A percentile compares a stretch with the other conserved stretches of the same genome.
These are phyloP conservation scores for Flueggea neowawraea DNA, from an alignment of 441 rosid species.

Conservation along the genomic window DNA sequence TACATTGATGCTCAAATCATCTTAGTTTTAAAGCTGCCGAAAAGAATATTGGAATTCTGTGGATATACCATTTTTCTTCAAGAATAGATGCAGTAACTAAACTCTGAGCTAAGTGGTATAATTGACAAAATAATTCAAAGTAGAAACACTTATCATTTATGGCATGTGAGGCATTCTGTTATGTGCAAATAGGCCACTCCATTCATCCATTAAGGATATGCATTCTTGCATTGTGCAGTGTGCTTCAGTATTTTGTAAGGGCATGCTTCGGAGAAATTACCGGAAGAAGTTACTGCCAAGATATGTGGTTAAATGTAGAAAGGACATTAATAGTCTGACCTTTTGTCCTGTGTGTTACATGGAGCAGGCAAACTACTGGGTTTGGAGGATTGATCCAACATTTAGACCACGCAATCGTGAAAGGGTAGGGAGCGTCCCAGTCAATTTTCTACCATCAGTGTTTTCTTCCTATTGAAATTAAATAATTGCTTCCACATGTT, in stretches of 20 bases:
- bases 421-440: constrained; percentile 40
- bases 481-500: constrained; percentile 5
- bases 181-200: too few relatives aligned
- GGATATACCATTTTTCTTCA: not conserved
- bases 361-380: constrained; percentile 68
- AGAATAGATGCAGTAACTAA: not conserved
- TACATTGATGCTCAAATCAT: not conserved
- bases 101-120: not conserved
- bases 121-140: too few relatives aligned
- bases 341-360: constrained; percentile 13
- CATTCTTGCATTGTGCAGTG: too few relatives aligned
- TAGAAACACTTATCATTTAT: too few relatives aligned
- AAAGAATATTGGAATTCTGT: too few relatives aligned
- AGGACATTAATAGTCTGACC: not conserved
- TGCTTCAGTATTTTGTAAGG: too few relatives aligned
- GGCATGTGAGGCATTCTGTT: too few relatives aligned
- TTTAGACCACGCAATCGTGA: constrained; percentile 53
- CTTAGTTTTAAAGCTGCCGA: too few relatives aligned
- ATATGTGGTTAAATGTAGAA: too few relatives aligned
- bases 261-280: too few relatives aligned
- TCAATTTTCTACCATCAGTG: constrained; percentile 1
- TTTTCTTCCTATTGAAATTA: not conserved
- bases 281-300: too few relatives aligned
- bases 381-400: constrained; percentile 76
- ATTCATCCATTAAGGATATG: too few relatives aligned